phyloP scores from a whole-genome alignment of 805 yeast species.

The Wickerhamomyces ciferrii region DNA sequence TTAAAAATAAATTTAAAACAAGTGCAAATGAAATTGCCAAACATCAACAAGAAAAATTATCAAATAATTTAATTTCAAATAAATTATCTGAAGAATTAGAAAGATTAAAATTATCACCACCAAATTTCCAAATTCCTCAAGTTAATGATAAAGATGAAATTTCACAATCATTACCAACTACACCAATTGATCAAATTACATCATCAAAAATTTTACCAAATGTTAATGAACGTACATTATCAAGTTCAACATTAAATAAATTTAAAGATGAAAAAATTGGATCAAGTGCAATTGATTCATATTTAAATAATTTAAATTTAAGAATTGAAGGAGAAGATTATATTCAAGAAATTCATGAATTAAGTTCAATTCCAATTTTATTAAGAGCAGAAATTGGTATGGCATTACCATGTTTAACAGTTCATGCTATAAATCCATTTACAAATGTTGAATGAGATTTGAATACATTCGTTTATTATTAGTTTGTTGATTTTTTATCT shows the following conservation, averaged over 20 bases:
- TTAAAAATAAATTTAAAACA: conserved; percentile 72
- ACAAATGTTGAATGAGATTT: conserved; percentile 18
- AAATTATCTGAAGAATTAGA: conserved; percentile 43
- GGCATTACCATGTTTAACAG: conserved; percentile 94
- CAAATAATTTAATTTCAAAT: conserved; percentile 23
- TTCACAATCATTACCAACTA: conserved; percentile 6
- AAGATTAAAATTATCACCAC: conserved; percentile 45
- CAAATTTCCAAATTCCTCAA: conserved; percentile 30
- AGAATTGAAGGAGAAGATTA: conserved; percentile 55
- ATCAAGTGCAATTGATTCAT: conserved; percentile 43
- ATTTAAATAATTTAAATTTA: conserved; percentile 49
- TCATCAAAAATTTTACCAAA: background rate
- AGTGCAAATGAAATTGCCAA: conserved; percentile 70
- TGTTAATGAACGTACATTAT: background rate
- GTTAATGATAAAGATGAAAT: background rate
- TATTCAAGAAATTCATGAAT: conserved; percentile 78
- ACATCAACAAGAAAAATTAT: conserved; percentile 28
- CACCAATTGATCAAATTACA: conserved; percentile 1
- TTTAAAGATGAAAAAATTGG: conserved; percentile 9
- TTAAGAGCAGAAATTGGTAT: conserved; percentile 90
- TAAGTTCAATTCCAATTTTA: conserved; percentile 76
- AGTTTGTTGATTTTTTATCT: background rate
- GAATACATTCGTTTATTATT: background rate
- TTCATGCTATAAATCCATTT: conserved; percentile 88
- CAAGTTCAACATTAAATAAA: conserved; percentile 1